These are phyloP conservation scores for Croton setiger DNA, from an alignment of 441 rosid genomes.

Conservation along the genomic window DNA sequence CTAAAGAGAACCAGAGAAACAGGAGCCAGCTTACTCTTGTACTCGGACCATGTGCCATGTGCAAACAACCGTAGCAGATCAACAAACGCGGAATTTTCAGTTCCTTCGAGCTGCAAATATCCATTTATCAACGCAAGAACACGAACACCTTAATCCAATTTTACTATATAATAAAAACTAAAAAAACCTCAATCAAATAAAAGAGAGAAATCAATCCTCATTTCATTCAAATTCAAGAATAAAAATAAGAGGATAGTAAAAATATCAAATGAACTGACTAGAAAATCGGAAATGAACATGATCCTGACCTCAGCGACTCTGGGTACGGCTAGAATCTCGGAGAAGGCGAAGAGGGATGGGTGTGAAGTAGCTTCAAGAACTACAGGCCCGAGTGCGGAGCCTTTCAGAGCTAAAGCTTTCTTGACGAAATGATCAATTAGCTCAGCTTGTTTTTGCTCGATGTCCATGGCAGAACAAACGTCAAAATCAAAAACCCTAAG, in stretches of 20 bases:
- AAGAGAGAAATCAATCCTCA: not conserved
- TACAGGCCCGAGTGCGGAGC: conserved; percentile 49
- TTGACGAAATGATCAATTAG: conserved; percentile 68
- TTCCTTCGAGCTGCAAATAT: conserved; percentile 74
- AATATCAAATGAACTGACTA: not conserved
- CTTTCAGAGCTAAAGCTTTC: conserved; percentile 57
- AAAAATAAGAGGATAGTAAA: too few relatives aligned
- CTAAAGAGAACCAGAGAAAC: not conserved
- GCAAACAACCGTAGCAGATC: conserved; percentile 78
- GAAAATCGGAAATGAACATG: not conserved
- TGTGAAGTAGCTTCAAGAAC: conserved; percentile 84
- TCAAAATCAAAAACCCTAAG: too few relatives aligned
- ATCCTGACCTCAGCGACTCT: conserved; percentile 49
- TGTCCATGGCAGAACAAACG: conserved; percentile 42
- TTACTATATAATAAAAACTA: too few relatives aligned
- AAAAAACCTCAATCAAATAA: not conserved
- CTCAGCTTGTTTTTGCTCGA: conserved; percentile 86
- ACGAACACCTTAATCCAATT: not conserved
- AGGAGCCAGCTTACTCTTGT: conserved; percentile 54
- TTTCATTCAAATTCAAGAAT: not conserved
- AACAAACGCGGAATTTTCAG: conserved; percentile 48
- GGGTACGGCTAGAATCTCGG: conserved; percentile 88
- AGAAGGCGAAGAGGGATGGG: conserved; percentile 90
- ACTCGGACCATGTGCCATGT: conserved; percentile 91
- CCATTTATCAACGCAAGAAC: not conserved